Evolutionary conservation across 2,329 filamentous ascomycete genomes (phyloP), one percentile per base, ranked within the genome.

Genomic region (Colletotrichum lentis): DNA sequence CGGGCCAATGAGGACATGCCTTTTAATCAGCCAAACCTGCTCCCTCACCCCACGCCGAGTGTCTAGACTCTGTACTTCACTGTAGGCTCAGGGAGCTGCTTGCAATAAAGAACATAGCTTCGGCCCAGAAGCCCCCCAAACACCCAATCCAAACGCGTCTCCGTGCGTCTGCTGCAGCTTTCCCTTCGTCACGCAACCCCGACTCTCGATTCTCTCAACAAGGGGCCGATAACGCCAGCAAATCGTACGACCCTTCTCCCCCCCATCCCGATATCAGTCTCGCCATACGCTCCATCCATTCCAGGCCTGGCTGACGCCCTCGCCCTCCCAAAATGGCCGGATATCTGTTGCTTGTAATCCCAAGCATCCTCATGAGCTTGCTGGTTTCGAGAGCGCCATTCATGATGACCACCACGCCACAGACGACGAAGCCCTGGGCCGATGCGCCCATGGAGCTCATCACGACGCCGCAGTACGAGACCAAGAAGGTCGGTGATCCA

Each of bases 391-490:
- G 77, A 64, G 79, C 79, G 18, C 79, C 79, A 1, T 76, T 73
- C 72, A 73, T 75, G 64, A 78, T 80, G 71, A 72, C 73, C 14
- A 79, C 72, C 18, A 80, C 72, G 78, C 73, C 27, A 59, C 71
- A 73, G 31, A 77, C 74, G 24, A 75, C 71, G n/a, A 73, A 73
- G 62, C 69, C 66, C 37, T 88, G 86, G 86, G 86, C 85, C 2
- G 85, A 88, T 73, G 76, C 78, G 43, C 86, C 86, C 41, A 82
- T 88, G 75, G 80, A 80, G 73, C 79, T 88, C 64, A 80, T 88
- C 52, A 76, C 78, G 3, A 88, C 86, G 62, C 86, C 86, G 20
- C 82, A 84, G 68, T 84, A 80, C 70, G 79, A 80, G 73, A 85
- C 83, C 3, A 81, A 83, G 68, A 84, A 84, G 80, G 84, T 85